Percentiles rank a stretch among this genome's conserved stretches.
Evolutionary conservation across 23 red algal species (phyloP).

Genomic region (Gracilaria domingensis): DNA sequence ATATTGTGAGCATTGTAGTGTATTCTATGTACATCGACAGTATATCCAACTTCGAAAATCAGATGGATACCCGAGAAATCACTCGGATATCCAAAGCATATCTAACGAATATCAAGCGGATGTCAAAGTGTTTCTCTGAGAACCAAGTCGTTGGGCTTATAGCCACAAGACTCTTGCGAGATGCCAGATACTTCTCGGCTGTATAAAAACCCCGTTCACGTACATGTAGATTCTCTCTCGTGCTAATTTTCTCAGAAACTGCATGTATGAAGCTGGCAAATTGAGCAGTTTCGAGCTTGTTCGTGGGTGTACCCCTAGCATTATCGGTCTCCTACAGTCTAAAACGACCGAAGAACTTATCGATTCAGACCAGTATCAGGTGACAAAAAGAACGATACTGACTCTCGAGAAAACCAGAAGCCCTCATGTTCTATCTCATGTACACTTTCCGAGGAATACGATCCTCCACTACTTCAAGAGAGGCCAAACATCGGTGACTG

Average conservation of each 20-base stretch:
- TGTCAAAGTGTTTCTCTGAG: too few relatives aligned
- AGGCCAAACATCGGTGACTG: background rate
- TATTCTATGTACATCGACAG: too few relatives aligned
- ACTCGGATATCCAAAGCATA: too few relatives aligned
- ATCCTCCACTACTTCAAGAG: background rate
- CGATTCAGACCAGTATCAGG: slow-evolving; percentile 17
- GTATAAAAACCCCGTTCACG: background rate
- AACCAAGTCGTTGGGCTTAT: background rate
- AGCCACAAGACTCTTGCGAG: background rate
- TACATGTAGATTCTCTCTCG: slow-evolving; percentile 34
- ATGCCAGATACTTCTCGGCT: slow-evolving; percentile 9
- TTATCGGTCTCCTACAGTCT: slow-evolving; percentile 11
- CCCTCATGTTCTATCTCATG: background rate
- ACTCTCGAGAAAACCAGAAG: background rate
- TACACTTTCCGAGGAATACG: background rate
- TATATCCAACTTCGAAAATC: too few relatives aligned
- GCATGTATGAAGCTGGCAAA: background rate
- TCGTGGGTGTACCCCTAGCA: slow-evolving; percentile 9
- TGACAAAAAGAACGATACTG: background rate
- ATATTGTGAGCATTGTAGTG: too few relatives aligned
- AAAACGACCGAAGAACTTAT: background rate
- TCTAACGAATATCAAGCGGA: too few relatives aligned
- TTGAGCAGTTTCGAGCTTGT: slow-evolving; percentile 34
- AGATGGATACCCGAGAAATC: too few relatives aligned
- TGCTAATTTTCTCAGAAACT: slow-evolving; percentile 35